phyloP scores from a whole-genome alignment of 306 rosid species.

The Gastrolobium villosum region DNA sequence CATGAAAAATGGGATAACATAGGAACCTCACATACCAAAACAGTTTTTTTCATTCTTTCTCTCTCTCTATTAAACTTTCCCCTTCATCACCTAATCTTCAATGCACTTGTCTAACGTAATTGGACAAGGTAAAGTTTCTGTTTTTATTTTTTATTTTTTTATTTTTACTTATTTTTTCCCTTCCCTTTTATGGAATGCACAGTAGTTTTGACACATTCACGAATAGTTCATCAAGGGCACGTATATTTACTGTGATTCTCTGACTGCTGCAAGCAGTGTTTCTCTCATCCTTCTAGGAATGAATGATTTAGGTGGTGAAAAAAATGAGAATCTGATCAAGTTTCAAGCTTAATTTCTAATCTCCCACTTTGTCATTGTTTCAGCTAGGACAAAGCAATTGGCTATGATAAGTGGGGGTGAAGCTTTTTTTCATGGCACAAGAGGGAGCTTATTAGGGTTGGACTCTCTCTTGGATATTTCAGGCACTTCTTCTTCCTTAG shows the following conservation, averaged over 20 bases:
- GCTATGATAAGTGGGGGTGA: conserved; percentile 59
- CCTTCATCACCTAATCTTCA: conserved; percentile 12
- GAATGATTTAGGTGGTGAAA: conserved; percentile 31
- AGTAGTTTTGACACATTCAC: conserved; percentile 38
- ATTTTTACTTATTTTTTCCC: background rate
- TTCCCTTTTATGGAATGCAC: conserved; percentile 44
- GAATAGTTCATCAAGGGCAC: conserved; percentile 29
- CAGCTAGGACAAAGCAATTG: conserved; percentile 77
- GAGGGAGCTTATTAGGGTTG: conserved; percentile 70
- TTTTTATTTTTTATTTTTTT: background rate
- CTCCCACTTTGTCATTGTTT: conserved; percentile 16
- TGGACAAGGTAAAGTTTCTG: conserved; percentile 12
- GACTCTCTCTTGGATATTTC: conserved; percentile 64
- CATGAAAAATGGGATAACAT: conserved; percentile 8
- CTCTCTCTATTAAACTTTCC: background rate
- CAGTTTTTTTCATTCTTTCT: background rate
- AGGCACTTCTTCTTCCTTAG: conserved; percentile 49
- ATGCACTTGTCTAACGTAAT: conserved; percentile 29
- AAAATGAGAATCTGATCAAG: background rate
- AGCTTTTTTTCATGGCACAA: conserved; percentile 59
- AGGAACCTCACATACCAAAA: background rate
- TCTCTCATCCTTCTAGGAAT: conserved; percentile 13
- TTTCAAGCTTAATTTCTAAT: conserved; percentile 2
- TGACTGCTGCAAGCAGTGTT: conserved; percentile 43
- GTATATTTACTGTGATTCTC: conserved; percentile 49